Evolutionary conservation across 805 yeast genomes (phyloP).

Genomic region (Ogataea pini): DNA sequence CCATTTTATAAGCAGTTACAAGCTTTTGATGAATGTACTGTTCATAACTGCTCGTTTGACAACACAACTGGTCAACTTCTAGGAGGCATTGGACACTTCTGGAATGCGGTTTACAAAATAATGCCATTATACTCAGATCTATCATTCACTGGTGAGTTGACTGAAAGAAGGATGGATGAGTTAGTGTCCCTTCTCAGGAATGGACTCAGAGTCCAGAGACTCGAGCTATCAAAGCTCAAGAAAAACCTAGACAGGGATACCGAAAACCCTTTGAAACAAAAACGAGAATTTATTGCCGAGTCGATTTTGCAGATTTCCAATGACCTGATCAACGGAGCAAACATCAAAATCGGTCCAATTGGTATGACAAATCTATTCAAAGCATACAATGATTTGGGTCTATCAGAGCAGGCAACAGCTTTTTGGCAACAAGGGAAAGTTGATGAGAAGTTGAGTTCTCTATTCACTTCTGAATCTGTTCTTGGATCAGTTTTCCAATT

Average conservation of each 20-base stretch:
- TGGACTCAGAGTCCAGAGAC: constrained; percentile 55
- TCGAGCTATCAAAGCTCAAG: constrained; percentile 50
- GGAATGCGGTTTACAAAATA: constrained; percentile 51
- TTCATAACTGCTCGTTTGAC: constrained; percentile 37
- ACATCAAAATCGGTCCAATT: constrained; percentile 43
- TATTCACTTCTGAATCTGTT: constrained; percentile 62
- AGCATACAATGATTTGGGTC: constrained; percentile 57
- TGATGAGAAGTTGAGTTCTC: constrained; percentile 37
- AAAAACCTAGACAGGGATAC: constrained; percentile 59
- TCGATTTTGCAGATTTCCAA: constrained; percentile 48
- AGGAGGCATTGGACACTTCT: constrained; percentile 42
- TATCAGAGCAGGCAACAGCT: constrained; percentile 60
- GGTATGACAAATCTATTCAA: constrained; percentile 60
- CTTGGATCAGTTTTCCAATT: constrained; percentile 72
- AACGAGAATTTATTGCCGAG: constrained; percentile 43
- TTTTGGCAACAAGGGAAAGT: constrained; percentile 66
- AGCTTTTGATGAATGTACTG: constrained; percentile 52
- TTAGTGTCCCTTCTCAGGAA: constrained; percentile 53
- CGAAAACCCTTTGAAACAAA: constrained; percentile 51
- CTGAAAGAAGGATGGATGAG: constrained; percentile 44
- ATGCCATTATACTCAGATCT: constrained; percentile 52
- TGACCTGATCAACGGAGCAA: constrained; percentile 38
- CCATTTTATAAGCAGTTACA: constrained; percentile 52
- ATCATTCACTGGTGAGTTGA: constrained; percentile 47
- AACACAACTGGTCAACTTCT: constrained; percentile 36